A percentile compares a stretch with the other conserved stretches of the same genome.
Conservation (phyloP, 148 eudicot species). For the Silene latifolia region DNA sequence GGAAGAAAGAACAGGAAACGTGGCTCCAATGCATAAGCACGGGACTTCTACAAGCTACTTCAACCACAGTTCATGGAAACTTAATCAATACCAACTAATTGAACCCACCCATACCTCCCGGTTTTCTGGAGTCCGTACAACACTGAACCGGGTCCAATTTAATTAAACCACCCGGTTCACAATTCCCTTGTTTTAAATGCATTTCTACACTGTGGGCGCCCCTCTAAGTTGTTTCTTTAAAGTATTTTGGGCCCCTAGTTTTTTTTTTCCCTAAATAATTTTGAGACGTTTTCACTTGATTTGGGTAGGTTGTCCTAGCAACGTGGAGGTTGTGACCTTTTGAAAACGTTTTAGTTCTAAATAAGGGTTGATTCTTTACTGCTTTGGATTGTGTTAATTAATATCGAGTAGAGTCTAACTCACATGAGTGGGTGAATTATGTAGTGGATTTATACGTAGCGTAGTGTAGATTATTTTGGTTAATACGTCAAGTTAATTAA, state of each 20-base stretch:
- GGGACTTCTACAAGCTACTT: not conserved
- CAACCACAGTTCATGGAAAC: slow-evolving; percentile 5
- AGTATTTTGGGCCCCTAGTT: slow-evolving; percentile 16
- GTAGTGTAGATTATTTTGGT: slow-evolving; percentile 1
- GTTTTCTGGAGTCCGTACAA: slow-evolving; percentile 32
- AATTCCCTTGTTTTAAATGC: not conserved
- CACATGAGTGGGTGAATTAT: not conserved
- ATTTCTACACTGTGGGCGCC: slow-evolving; percentile 26
- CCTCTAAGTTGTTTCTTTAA: not conserved
- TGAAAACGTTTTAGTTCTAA: not conserved
- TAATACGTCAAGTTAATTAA: slow-evolving; percentile 11
- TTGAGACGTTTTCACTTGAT: not conserved
- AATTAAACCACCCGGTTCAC: slow-evolving; percentile 9
- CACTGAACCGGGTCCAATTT: slow-evolving; percentile 13
- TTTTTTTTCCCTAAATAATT: not conserved
- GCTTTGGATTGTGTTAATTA: slow-evolving; percentile 17
- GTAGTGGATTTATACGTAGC: slow-evolving; percentile 17
- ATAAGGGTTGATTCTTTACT: not conserved
- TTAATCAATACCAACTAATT: slow-evolving; percentile 8
- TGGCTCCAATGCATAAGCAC: slow-evolving; percentile 25
- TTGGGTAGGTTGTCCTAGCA: slow-evolving; percentile 11
- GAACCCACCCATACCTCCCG: slow-evolving; percentile 15
- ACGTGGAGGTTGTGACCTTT: slow-evolving; percentile 19
- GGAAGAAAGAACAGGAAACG: slow-evolving; percentile 6
- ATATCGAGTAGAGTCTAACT: slow-evolving; percentile 4